Base-by-base conservation (phyloP, 371 early-diverging fungal genomes). In the Nematocida ironsii region DNA sequence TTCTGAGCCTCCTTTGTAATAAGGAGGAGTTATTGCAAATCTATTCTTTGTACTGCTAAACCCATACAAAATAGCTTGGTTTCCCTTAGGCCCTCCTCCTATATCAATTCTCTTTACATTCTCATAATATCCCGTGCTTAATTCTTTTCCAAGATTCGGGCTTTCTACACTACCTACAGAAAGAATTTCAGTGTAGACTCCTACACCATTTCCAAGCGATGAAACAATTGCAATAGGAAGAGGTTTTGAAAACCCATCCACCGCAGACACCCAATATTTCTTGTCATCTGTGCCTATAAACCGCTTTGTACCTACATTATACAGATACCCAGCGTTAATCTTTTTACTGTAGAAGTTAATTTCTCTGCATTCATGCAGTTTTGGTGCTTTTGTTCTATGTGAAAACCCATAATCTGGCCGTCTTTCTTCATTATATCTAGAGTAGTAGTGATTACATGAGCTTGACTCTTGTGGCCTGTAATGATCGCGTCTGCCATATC, bases 241-340 rank as follows among this genome's bases (percentile, higher is more conserved):
- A 47, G 74, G 68, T 18, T 48, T 48, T 2, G 9, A 13, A 33
- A 2, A 0, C 2, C 1, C 2, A 11, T 55, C 56, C 27, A 52
- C 62, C 11, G 61, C 61, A 27, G 25, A 23, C 11, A 60, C 20
- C n/a, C 27, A 18, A 9, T 64, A 13, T 9, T 18, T 13, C 33
- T 70, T 11, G 16, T 54, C 39, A 6, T 42, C 71, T 1, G 72
- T 54, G 16, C 54, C 62, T 47, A 73, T 33, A 25, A 73, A 66
- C 39, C 48, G 68, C 55, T 67, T 67, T 62, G 66, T 68, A 16
- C 74, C 74, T 23, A 23, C 39, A 47, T 73, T 73, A 23, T 67
- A 62, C 1, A 73, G 20, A 44, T 73, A 73, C 23, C 68, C 74
- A 9, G 67, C 44, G 27, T 73, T 73, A 23, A 25, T 6, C 44